Conservation (phyloP, 2,329 filamentous ascomycete genomes). For the Phyllachora maydis region DNA sequence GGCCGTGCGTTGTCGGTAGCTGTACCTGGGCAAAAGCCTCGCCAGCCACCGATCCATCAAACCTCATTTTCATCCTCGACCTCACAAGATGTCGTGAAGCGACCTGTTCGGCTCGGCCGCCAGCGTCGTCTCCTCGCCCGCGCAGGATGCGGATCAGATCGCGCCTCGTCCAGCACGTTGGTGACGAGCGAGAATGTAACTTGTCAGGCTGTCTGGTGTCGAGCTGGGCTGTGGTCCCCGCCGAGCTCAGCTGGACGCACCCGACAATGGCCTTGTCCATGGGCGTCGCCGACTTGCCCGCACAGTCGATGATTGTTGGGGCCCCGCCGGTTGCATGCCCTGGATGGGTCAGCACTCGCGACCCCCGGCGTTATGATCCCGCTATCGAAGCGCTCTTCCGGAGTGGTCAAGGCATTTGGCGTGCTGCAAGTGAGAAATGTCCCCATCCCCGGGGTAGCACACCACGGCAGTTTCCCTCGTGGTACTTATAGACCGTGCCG, state of each 20-base stretch:
- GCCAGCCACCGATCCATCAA: no score
- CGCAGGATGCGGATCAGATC: no score
- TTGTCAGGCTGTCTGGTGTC: slow-evolving; percentile 73
- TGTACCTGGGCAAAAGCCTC: no score
- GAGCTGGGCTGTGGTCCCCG: slow-evolving; percentile 57
- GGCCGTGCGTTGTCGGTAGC: no score
- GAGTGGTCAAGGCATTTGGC: slow-evolving; percentile 49
- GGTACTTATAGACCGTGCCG: no score
- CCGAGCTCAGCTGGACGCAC: no score
- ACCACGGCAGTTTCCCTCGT: no score
- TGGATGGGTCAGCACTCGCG: slow-evolving; percentile 59
- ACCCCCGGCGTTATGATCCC: slow-evolving; percentile 57
- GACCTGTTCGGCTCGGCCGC: no score
- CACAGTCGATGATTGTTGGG: slow-evolving; percentile 79
- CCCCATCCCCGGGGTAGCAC: no score
- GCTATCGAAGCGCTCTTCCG: slow-evolving; percentile 44
- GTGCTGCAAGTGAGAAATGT: slow-evolving; percentile 47
- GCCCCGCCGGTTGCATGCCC: slow-evolving; percentile 67
- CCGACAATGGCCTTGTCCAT: slow-evolving; percentile 71
- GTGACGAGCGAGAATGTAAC: slow-evolving; percentile 35
- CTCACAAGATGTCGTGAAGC: no score
- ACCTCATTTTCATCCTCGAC: no score
- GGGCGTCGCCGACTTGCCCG: slow-evolving; percentile 72
- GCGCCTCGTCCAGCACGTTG: slow-evolving; percentile 53
- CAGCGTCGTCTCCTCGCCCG: no score